Evolutionary conservation across 106 monocot species (phyloP).

Genomic region (Acorus calamus): DNA sequence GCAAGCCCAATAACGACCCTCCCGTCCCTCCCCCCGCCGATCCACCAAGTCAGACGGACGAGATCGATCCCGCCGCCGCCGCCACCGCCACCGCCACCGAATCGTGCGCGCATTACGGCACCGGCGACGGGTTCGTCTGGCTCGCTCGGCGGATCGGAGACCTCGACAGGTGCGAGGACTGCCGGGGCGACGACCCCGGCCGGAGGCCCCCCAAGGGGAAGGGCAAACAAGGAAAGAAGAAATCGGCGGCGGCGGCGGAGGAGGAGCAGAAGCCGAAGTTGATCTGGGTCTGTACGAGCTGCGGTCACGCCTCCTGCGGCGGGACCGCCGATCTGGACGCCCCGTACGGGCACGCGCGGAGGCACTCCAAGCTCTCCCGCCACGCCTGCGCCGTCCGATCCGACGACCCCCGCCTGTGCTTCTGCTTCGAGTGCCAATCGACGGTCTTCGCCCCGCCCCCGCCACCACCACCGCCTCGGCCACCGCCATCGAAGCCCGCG

Average conservation of each 20-base stretch:
- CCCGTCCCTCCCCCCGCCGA: no score
- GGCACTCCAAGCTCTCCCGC: slow-evolving; percentile 63
- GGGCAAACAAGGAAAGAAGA: slow-evolving; percentile 54
- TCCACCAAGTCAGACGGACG: no score
- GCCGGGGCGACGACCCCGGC: slow-evolving; percentile 42
- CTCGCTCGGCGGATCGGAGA: no score
- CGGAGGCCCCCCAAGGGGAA: slow-evolving; percentile 36
- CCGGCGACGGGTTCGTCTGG: background rate
- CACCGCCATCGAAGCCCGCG: no score
- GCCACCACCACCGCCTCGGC: no score
- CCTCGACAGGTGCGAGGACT: slow-evolving; percentile 15
- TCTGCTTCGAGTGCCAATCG: slow-evolving; percentile 66
- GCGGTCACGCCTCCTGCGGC: slow-evolving; percentile 53
- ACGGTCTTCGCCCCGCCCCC: slow-evolving; percentile 10
- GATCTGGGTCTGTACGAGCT: slow-evolving; percentile 83
- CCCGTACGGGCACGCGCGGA: slow-evolving; percentile 74
- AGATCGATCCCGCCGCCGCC: no score
- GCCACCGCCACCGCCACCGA: no score
- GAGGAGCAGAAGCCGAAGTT: slow-evolving; percentile 9
- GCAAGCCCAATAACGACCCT: no score
- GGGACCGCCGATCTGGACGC: slow-evolving; percentile 33
- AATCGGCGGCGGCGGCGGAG: slow-evolving; percentile 13
- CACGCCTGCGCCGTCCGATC: slow-evolving; percentile 46
- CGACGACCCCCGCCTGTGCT: slow-evolving; percentile 34
- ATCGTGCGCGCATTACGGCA: no score